phyloP scores from a whole-genome alignment of 2,329 filamentous ascomycete species.

The Aspergillus amoenus region DNA sequence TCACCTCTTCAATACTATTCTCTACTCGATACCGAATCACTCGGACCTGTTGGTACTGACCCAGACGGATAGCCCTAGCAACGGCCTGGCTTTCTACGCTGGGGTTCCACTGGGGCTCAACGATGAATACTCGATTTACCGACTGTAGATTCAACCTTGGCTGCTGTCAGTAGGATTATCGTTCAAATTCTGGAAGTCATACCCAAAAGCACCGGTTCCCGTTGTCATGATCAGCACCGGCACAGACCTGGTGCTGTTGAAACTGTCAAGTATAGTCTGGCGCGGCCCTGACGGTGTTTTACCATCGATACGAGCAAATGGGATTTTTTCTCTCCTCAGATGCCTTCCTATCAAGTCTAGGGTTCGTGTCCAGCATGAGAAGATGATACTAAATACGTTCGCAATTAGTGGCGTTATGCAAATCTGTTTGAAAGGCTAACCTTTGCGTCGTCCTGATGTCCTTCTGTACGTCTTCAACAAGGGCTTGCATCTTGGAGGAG shows the following conservation, averaged over 20 bases:
- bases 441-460: conserved; percentile 29
- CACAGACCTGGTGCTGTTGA: neutral
- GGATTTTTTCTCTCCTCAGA: neutral
- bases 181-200: neutral
- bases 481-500: conserved; percentile 11
- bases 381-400: conserved; percentile 41
- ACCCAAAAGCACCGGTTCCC: conserved; percentile 12
- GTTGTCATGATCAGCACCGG: conserved; percentile 10
- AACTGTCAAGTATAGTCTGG: conserved; percentile 4
- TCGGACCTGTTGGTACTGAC: conserved; percentile 45
- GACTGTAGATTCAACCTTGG: conserved; percentile 49
- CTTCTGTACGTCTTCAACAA: conserved; percentile 33
- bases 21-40: conserved; percentile 50
- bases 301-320: conserved; percentile 3
- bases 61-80: conserved; percentile 49
- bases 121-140: conserved; percentile 51
- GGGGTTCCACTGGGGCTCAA: conserved; percentile 59
- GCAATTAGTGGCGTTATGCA: neutral
- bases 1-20: conserved; percentile 47
- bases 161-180: neutral
- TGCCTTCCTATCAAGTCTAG: conserved; percentile 36
- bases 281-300: conserved; percentile 2
- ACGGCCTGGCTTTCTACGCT: conserved; percentile 55
- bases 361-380: conserved; percentile 49
- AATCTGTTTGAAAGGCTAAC: conserved; percentile 13